A percentile compares a stretch with the other conserved stretches of the same genome.
phyloP scores from a whole-genome alignment of 2,329 filamentous ascomycete species.

The Cladophialophora chaetospira region DNA sequence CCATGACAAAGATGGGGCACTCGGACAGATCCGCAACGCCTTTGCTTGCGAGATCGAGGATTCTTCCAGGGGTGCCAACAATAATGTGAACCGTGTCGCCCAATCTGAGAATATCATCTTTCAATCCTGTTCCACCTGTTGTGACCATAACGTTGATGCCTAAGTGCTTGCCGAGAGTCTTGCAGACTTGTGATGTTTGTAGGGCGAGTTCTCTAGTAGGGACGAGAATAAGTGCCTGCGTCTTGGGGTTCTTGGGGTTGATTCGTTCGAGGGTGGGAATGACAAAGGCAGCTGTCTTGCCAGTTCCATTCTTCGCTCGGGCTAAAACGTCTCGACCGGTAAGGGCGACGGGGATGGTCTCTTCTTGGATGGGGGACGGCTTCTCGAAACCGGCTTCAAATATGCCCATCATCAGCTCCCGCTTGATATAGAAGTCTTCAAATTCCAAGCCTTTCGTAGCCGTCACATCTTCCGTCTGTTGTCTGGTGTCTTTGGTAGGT shows the following conservation, averaged over 20 bases:
- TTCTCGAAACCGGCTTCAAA: slow-evolving; percentile 99
- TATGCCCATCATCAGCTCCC: slow-evolving; percentile 96
- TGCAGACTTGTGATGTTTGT: slow-evolving; percentile 99
- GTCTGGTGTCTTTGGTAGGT: slow-evolving; percentile 51
- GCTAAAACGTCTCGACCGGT: slow-evolving; percentile 94
- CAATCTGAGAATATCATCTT: slow-evolving; percentile 94
- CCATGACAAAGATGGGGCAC: slow-evolving; percentile 98
- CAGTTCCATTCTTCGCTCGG: slow-evolving; percentile 96
- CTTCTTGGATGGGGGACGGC: slow-evolving; percentile 98
- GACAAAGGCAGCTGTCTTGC: slow-evolving; percentile 97
- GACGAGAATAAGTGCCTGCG: slow-evolving; percentile 93
- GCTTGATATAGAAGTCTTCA: slow-evolving; percentile 93
- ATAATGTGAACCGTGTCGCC: slow-evolving; percentile 96
- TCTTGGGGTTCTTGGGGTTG: slow-evolving; percentile 95
- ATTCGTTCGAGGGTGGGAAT: slow-evolving; percentile 94
- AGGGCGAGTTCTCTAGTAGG: slow-evolving; percentile 95
- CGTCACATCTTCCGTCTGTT: slow-evolving; percentile 76
- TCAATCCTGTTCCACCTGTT: slow-evolving; percentile 89
- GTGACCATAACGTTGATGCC: slow-evolving; percentile 99
- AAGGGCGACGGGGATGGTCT: slow-evolving; percentile 93
- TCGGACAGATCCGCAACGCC: slow-evolving; percentile 93
- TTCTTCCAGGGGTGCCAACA: slow-evolving; percentile 93
- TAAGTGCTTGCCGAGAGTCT: slow-evolving; percentile 94
- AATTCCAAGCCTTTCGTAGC: slow-evolving; percentile 97
- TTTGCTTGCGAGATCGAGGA: slow-evolving; percentile 94